phyloP scores from a whole-genome alignment of 2,329 filamentous ascomycete genomes.

The Xylariaceae sp. region DNA sequence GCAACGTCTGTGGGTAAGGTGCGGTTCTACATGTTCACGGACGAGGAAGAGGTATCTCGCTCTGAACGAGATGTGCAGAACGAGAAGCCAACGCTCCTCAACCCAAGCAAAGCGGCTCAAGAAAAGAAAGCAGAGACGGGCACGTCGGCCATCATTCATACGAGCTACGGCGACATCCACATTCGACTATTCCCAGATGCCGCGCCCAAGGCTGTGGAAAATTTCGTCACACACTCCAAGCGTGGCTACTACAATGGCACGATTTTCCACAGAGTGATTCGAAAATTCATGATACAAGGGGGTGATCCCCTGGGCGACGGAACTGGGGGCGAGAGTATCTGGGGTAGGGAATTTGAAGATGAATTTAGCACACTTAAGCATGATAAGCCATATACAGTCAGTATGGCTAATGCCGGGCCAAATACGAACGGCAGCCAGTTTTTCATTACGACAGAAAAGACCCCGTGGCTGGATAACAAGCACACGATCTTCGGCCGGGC shows the following conservation, averaged over 20 bases:
- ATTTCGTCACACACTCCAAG: slow-evolving; percentile 88
- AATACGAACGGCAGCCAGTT: slow-evolving; percentile 97
- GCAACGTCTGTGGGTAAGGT: slow-evolving; percentile 80
- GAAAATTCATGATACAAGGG: slow-evolving; percentile 95
- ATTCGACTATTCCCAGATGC: slow-evolving; percentile 89
- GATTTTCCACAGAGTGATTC: slow-evolving; percentile 94
- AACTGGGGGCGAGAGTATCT: slow-evolving; percentile 86
- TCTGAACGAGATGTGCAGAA: slow-evolving; percentile 89
- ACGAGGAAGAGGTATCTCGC: slow-evolving; percentile 78
- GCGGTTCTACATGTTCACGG: slow-evolving; percentile 97
- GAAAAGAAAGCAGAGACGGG: slow-evolving; percentile 68
- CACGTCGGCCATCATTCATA: slow-evolving; percentile 80
- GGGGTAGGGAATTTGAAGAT: slow-evolving; percentile 88
- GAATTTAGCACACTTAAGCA: slow-evolving; percentile 90
- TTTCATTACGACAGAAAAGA: slow-evolving; percentile 97
- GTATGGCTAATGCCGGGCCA: slow-evolving; percentile 95
- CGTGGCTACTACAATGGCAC: slow-evolving; percentile 96
- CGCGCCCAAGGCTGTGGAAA: slow-evolving; percentile 92
- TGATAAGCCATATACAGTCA: slow-evolving; percentile 92
- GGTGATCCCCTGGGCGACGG: slow-evolving; percentile 86
- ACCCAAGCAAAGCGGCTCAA: slow-evolving; percentile 51
- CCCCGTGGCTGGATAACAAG: slow-evolving; percentile 91
- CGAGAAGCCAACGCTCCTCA: slow-evolving; percentile 73
- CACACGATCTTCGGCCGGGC: slow-evolving; percentile 95
- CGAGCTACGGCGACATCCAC: slow-evolving; percentile 88